These are phyloP conservation scores for Thalassiosira delicatula DNA, from an alignment of 352 stramenopile species.

Conservation along the genomic window DNA sequence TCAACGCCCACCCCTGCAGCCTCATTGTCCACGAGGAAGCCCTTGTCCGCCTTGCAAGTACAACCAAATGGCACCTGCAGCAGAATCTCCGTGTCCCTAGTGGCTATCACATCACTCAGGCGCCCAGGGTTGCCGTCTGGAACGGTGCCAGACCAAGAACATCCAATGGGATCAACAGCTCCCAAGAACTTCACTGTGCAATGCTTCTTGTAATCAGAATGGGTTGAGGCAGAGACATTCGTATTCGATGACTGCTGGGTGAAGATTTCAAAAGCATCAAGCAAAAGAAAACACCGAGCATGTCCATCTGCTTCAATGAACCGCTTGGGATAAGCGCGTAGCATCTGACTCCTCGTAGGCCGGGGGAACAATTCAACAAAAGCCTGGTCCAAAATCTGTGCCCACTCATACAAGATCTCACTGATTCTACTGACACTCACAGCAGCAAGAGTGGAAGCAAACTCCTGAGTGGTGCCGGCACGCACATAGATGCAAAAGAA, in stretches of 20 bases:
- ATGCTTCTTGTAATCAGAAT: neutral
- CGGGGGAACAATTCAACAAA: neutral
- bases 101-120: neutral
- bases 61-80: neutral
- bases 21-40: constrained; percentile 21
- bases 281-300: neutral
- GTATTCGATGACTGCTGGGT: neutral
- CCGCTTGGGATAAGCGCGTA: neutral
- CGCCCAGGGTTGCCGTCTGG: neutral
- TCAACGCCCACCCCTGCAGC: constrained; percentile 8
- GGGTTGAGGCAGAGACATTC: neutral
- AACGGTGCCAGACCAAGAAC: neutral
- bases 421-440: neutral
- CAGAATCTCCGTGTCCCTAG: neutral
- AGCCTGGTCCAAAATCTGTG: neutral
- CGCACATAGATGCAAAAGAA: neutral
- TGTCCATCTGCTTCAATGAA: neutral
- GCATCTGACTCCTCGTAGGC: neutral
- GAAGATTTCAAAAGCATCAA: neutral
- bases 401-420: neutral
- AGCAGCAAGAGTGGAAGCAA: neutral
- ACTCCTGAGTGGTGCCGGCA: neutral
- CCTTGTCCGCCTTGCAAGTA: constrained; percentile 32
- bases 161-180: neutral
- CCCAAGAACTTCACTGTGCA: no score